Evolutionary conservation across 768 basidiomycete genomes (phyloP).

Genomic region (Gloeopeniophorella convolvens): DNA sequence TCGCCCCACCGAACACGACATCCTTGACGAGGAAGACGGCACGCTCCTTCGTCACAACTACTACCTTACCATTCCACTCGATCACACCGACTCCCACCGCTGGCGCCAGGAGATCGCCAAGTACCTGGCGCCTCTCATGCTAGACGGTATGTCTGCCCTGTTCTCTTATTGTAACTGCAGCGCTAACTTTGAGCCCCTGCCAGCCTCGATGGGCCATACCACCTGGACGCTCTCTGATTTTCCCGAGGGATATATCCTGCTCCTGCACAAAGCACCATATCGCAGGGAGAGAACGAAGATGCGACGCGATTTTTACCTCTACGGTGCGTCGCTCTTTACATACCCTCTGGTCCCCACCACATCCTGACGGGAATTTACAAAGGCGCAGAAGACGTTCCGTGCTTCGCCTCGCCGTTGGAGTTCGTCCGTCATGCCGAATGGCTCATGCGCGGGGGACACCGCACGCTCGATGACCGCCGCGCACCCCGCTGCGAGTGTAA

Average conservation of each 20-base stretch:
- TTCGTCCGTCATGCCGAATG: constrained; percentile 15
- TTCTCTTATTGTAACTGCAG: neutral
- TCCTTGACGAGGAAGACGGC: constrained; percentile 2
- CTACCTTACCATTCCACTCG: constrained; percentile 7
- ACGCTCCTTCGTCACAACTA: neutral
- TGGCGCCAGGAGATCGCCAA: constrained; percentile 15
- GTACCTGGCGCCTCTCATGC: constrained; percentile 11
- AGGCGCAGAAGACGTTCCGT: constrained; percentile 6
- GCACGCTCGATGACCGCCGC: constrained; percentile 1
- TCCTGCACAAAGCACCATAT: constrained; percentile 1
- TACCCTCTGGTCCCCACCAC: no score
- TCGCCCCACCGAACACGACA: constrained; percentile 5
- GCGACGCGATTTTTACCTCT: constrained; percentile 13
- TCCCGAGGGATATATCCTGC: constrained; percentile 9
- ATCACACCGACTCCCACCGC: constrained; percentile 3
- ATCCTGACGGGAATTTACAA: no score
- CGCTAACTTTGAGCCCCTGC: neutral
- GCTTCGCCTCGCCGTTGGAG: constrained; percentile 9
- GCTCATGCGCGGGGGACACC: constrained; percentile 12
- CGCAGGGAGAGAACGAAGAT: neutral
- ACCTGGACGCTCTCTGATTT: constrained; percentile 13
- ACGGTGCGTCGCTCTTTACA: neutral
- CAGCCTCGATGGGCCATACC: constrained; percentile 6
- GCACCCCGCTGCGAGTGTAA: constrained; percentile 2
- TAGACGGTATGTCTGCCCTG: constrained; percentile 7